Base-by-base conservation (phyloP, 805 yeast species). In the Candida incommunis region DNA sequence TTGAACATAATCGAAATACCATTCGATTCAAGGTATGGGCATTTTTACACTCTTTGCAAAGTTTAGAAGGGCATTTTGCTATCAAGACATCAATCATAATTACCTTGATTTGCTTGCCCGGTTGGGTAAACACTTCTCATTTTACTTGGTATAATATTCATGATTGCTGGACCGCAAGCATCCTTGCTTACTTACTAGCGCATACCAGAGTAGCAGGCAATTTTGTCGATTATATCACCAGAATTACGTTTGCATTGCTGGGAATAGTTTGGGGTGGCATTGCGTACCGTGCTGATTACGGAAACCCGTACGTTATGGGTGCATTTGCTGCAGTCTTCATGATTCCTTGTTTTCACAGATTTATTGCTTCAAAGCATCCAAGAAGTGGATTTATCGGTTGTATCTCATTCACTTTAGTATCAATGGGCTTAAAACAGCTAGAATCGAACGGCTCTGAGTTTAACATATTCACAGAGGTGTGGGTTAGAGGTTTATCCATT, bases 331-430 rank as follows among this genome's bases (percentile, higher is more conserved):
- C 37, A 11, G 37, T 31, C 5, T 31, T 31, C n/a, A 31, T 31
- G 37, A 9, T 31, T 7, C 37, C 37, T 7, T 31, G 37, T 31
- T 9, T 31, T 5, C 20, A 31, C 18, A 7, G 37, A 5, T 31
- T 31, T 16, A n/a, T 31, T 7, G 37, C 37, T 11, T 31, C 37
- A 5, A 31, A 31, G 18, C 37, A 31, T 18, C 37, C 37, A 18
- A 7, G 37, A 31, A 31, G 37, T 31, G 37, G 37, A 11, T 31
- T 31, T 31, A 31, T 31, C n/a, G 37, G 37, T 18, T 31, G 37
- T 18, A 18, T 31, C 20, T 31, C 37, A 4, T 31, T 31, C 37
- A 31, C 18, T 18, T n/a, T 31, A 5, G 18, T 31, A 16, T 31
- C 37, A 18, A 31, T 31, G 18, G 37, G 37, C 4, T 18, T 31